Base-by-base conservation (phyloP, 306 rosid genomes). In the Rosa rugosa region DNA sequence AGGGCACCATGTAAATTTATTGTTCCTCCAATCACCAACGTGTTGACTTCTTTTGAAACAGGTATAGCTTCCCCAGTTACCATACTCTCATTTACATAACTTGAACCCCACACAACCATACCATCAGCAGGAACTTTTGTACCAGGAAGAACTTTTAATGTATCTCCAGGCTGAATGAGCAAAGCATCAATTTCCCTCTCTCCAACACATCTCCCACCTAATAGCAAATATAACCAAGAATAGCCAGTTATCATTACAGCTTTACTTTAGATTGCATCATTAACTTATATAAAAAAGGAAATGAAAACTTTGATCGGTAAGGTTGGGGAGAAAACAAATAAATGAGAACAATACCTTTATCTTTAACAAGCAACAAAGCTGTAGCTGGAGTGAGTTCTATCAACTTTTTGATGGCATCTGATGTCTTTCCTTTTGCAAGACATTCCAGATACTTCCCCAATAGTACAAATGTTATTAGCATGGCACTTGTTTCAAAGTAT, bases 361-460 rank as follows among this genome's bases (percentile, higher is more conserved):
- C 97, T 81, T 84, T 89, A 80, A 91, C 80, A 80, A 96, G 87
- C 84, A 93, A 80, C 72, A 86, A 71, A 41, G 99, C 97, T 49
- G 93, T 91, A 72, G 99, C 91, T 36, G 99, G 99, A 49, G 96
- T 76, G 82, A 96, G 96, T 86, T 90, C 97, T 75, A 96, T 93
- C 85, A 96, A 83, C 84, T 96, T 96, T 85, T 91, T 96, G 88
- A 96, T 96, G 86, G 99, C 99, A 88, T 96, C 98, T 34, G 99
- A 96, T 50, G 99, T 96, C 87, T 96, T 96, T 78, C 99, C 99
- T 79, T 96, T 96, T 66, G 99, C 99, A 81, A 96, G 96, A 80
- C 93, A 93, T 88, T 96, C 99, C 87, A 96, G 79, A 83, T 96
- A 96, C 84, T 96, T 96, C 12, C 99, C 99, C 93, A 96, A 78